Evolutionary conservation across 805 yeast species (phyloP).

Genomic region (Saccharomycopsis babjevae): DNA sequence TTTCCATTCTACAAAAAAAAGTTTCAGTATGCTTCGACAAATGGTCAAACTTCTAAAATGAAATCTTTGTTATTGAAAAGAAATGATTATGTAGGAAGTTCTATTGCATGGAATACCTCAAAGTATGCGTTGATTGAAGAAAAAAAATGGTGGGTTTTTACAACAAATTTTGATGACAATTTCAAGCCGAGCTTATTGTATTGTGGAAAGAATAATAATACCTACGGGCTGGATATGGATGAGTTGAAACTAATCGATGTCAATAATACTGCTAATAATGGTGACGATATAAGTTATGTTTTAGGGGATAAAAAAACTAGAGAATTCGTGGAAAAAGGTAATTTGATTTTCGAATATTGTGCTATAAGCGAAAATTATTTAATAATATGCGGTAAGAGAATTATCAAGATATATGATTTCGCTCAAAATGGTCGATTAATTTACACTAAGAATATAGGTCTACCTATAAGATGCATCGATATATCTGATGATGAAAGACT

Average conservation of each 20-base stretch:
- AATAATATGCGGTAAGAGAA: slow-evolving; percentile 62
- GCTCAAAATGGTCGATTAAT: slow-evolving; percentile 48
- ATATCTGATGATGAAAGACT: slow-evolving; percentile 53
- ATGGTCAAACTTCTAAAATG: slow-evolving; percentile 31
- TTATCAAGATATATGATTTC: slow-evolving; percentile 55
- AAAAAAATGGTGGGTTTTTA: slow-evolving; percentile 64
- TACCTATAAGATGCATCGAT: slow-evolving; percentile 73
- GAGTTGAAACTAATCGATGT: slow-evolving; percentile 23
- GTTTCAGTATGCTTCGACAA: slow-evolving; percentile 36
- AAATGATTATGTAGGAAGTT: slow-evolving; percentile 34
- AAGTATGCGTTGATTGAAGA: slow-evolving; percentile 58
- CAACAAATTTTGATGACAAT: slow-evolving; percentile 36
- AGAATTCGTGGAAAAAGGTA: slow-evolving; percentile 24
- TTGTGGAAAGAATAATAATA: slow-evolving; percentile 62
- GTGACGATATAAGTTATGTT: slow-evolving; percentile 2
- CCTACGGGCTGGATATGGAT: slow-evolving; percentile 46
- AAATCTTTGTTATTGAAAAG: slow-evolving; percentile 13
- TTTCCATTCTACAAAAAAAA: slow-evolving; percentile 73
- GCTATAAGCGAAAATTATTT: slow-evolving; percentile 28
- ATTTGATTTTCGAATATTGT: slow-evolving; percentile 16
- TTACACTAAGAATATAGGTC: slow-evolving; percentile 57
- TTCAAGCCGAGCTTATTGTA: slow-evolving; percentile 48
- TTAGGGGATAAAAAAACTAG: slow-evolving; percentile 25
- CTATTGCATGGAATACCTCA: slow-evolving; percentile 54
- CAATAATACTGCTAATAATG: slow-evolving; percentile 23